phyloP scores from a whole-genome alignment of 768 basidiomycete genomes.

The Boletus fagicola region DNA sequence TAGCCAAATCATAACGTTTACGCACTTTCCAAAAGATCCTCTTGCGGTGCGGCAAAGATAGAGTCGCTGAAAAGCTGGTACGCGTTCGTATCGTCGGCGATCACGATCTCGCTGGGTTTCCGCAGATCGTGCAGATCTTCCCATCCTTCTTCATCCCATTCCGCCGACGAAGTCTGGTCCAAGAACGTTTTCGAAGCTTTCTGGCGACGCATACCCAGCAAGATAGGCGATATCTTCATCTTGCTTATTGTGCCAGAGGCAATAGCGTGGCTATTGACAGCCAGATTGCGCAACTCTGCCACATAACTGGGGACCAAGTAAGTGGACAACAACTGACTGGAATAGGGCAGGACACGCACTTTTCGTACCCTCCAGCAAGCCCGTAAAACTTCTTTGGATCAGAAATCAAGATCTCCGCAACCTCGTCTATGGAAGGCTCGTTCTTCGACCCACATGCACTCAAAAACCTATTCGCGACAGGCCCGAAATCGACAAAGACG shows the following conservation, averaged over 20 bases:
- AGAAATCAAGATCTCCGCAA: conserved; percentile 64
- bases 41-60: conserved; percentile 80
- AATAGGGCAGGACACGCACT: conserved; percentile 42
- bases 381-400: conserved; percentile 72
- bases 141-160: conserved; percentile 69
- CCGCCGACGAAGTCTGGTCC: conserved; percentile 20
- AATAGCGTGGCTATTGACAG: conserved; percentile 62
- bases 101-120: conserved; percentile 65
- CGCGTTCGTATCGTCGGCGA: conserved; percentile 84
- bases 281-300: conserved; percentile 78
- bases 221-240: conserved; percentile 70
- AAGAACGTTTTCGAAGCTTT: conserved; percentile 26
- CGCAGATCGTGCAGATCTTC: conserved; percentile 72
- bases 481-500: conserved; percentile 85
- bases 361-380: conserved; percentile 63
- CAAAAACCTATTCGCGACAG: conserved; percentile 78
- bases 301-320: conserved; percentile 58
- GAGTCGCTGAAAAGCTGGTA: conserved; percentile 76
- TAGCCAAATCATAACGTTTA: not conserved
- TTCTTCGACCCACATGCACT: conserved; percentile 83
- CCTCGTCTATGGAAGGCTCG: conserved; percentile 84
- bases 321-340: not conserved
- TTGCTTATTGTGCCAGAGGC: conserved; percentile 47
- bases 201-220: conserved; percentile 72
- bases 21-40: conserved; percentile 84